phyloP scores from a whole-genome alignment of 2,329 filamentous ascomycete genomes.

The Microdochium trichocladiopsis region DNA sequence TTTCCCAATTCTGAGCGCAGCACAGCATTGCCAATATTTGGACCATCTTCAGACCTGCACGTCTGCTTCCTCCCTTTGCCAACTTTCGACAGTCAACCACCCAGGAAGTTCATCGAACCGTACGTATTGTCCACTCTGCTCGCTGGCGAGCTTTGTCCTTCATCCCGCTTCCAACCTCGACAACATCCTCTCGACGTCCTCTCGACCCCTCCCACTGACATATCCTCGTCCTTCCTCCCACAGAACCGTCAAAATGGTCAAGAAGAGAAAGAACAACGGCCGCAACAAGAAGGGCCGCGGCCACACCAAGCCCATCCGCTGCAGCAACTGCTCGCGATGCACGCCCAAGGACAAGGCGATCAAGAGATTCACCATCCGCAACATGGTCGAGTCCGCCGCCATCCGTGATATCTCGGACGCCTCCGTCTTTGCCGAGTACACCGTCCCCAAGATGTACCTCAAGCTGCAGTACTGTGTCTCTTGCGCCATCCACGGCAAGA shows the following conservation, averaged over 20 bases:
- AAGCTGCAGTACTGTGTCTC: constrained; percentile 99
- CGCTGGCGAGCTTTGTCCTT: background rate
- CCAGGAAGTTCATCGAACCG: background rate
- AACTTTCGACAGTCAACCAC: constrained; percentile 1
- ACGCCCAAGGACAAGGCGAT: constrained; percentile 99
- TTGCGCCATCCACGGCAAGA: constrained; percentile 99
- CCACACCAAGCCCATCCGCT: constrained; percentile 97
- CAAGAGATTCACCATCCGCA: constrained; percentile 99
- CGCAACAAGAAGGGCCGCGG: constrained; percentile 99
- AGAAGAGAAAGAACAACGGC: constrained; percentile 73
- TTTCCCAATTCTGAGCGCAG: background rate
- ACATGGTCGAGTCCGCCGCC: constrained; percentile 99
- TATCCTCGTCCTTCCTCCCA: background rate
- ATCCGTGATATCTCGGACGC: constrained; percentile 99
- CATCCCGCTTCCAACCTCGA: constrained; percentile 1
- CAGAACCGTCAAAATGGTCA: constrained; percentile 57
- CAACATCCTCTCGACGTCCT: constrained; percentile 1
- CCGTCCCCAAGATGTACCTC: constrained; percentile 99
- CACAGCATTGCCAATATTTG: background rate
- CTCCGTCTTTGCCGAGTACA: constrained; percentile 98
- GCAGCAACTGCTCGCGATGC: constrained; percentile 70
- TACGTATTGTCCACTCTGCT: background rate
- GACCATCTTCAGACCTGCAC: background rate
- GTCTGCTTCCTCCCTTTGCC: background rate
- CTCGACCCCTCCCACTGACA: constrained; percentile 2